These are phyloP conservation scores for Boletus fagicola DNA, from an alignment of 768 basidiomycete genomes.

Conservation along the genomic window DNA sequence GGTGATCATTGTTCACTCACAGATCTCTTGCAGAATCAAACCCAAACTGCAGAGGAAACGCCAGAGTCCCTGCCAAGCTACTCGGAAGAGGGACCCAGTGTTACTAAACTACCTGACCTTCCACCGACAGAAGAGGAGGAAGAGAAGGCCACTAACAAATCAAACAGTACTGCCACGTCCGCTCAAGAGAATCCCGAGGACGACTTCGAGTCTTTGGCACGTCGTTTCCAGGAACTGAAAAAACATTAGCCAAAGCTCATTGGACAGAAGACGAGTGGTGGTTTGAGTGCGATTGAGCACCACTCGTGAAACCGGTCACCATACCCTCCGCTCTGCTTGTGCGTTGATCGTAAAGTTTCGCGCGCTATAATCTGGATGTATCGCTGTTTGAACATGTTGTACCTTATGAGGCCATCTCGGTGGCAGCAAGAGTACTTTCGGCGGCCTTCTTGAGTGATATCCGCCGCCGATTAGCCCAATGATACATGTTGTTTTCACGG, in stretches of 20 bases:
- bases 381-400: slow-evolving; percentile 12
- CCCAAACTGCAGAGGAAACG: neutral
- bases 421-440: neutral
- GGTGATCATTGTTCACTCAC: slow-evolving; percentile 17
- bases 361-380: slow-evolving; percentile 5
- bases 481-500: neutral
- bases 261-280: neutral
- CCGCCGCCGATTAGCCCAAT: slow-evolving; percentile 17
- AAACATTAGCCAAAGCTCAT: slow-evolving; percentile 49
- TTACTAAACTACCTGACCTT: slow-evolving; percentile 48
- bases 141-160: slow-evolving; percentile 24
- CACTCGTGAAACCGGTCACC: slow-evolving; percentile 6
- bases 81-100: slow-evolving; percentile 19
- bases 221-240: slow-evolving; percentile 85
- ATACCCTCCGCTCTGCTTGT: slow-evolving; percentile 1
- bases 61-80: slow-evolving; percentile 29
- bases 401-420: neutral
- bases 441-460: slow-evolving; percentile 8
- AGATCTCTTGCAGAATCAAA: slow-evolving; percentile 8
- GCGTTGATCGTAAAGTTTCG: slow-evolving; percentile 10
- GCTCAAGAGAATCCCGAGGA: slow-evolving; percentile 44
- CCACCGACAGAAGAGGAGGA: slow-evolving; percentile 50
- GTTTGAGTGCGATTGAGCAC: neutral
- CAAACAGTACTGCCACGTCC: slow-evolving; percentile 2
- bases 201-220: slow-evolving; percentile 72